Percentiles rank a stretch among this genome's conserved stretches.
phyloP scores from a whole-genome alignment of 768 basidiomycete species.

The Pleurotus cornucopiae region DNA sequence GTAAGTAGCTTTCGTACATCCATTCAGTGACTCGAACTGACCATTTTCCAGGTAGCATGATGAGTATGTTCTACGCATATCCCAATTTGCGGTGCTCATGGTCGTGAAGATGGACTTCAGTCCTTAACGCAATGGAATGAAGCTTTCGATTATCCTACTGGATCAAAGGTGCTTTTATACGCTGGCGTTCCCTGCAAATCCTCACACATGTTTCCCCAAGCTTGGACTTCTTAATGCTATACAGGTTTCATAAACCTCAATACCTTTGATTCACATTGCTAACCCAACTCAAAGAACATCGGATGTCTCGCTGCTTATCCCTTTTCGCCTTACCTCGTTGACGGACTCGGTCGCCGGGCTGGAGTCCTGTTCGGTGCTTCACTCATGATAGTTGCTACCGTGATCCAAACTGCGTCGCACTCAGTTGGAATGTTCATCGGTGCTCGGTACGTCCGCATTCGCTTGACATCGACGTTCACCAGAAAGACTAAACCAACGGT shows the following conservation, averaged over 20 bases:
- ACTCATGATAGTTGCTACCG: constrained; percentile 56
- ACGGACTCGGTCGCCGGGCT: constrained; percentile 55
- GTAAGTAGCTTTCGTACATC: constrained; percentile 47
- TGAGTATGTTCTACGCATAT: not conserved
- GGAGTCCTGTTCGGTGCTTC: constrained; percentile 56
- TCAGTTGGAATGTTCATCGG: constrained; percentile 66
- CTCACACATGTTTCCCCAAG: not conserved
- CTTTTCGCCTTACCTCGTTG: constrained; percentile 58
- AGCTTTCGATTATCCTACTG: constrained; percentile 5
- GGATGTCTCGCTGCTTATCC: constrained; percentile 57
- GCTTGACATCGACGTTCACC: not conserved
- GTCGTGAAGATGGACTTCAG: not conserved
- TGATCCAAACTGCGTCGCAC: constrained; percentile 54
- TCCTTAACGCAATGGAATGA: constrained; percentile 8
- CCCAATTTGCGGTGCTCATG: not conserved
- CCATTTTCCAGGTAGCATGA: constrained; percentile 16
- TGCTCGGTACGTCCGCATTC: constrained; percentile 39
- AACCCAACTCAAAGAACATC: constrained; percentile 40
- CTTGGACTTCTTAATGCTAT: constrained; percentile 8
- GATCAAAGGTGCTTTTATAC: not conserved
- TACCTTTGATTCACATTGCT: not conserved
- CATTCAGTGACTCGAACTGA: constrained; percentile 48
- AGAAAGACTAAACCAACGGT: not conserved
- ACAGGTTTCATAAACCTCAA: not conserved
- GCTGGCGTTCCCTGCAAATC: not conserved